phyloP scores from a whole-genome alignment of 139 green algal species.

The Axilococcus clingmanii region DNA sequence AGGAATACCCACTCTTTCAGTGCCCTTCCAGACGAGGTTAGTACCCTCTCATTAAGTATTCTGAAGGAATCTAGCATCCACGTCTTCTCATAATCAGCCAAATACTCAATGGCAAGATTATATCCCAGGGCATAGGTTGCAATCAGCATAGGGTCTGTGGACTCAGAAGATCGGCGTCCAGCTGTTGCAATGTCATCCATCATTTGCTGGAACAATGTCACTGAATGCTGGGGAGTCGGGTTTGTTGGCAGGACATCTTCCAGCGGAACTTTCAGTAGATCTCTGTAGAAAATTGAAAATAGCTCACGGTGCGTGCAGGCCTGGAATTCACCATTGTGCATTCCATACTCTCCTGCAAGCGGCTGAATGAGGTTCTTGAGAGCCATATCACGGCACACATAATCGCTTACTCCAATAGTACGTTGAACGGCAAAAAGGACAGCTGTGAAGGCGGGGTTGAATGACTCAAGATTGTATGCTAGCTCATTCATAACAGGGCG shows the following conservation, averaged over 20 bases:
- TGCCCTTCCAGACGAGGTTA: slow-evolving; percentile 22
- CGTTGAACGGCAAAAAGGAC: slow-evolving; percentile 66
- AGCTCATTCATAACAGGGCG: slow-evolving; percentile 79
- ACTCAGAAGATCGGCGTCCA: background rate
- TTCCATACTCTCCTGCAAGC: slow-evolving; percentile 86
- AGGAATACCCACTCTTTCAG: slow-evolving; percentile 79
- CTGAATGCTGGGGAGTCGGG: slow-evolving; percentile 32
- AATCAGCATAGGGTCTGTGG: slow-evolving; percentile 28
- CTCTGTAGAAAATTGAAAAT: slow-evolving; percentile 75
- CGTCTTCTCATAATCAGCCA: slow-evolving; percentile 90
- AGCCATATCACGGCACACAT: slow-evolving; percentile 68
- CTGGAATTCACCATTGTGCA: slow-evolving; percentile 76
- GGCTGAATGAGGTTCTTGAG: slow-evolving; percentile 87
- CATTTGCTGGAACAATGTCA: slow-evolving; percentile 66
- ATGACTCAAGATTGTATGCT: slow-evolving; percentile 88
- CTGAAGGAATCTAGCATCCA: slow-evolving; percentile 88
- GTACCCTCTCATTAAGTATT: slow-evolving; percentile 44
- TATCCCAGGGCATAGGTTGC: slow-evolving; percentile 83
- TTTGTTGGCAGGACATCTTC: slow-evolving; percentile 40
- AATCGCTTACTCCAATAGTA: slow-evolving; percentile 71
- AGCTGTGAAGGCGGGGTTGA: slow-evolving; percentile 90
- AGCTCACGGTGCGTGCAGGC: slow-evolving; percentile 68
- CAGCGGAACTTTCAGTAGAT: slow-evolving; percentile 52
- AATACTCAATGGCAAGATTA: slow-evolving; percentile 92
- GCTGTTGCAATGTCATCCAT: slow-evolving; percentile 60